Percentiles rank a stretch among this genome's conserved stretches.
Evolutionary conservation across 441 rosid genomes (phyloP).

Genomic region (Pelargonium australe): DNA sequence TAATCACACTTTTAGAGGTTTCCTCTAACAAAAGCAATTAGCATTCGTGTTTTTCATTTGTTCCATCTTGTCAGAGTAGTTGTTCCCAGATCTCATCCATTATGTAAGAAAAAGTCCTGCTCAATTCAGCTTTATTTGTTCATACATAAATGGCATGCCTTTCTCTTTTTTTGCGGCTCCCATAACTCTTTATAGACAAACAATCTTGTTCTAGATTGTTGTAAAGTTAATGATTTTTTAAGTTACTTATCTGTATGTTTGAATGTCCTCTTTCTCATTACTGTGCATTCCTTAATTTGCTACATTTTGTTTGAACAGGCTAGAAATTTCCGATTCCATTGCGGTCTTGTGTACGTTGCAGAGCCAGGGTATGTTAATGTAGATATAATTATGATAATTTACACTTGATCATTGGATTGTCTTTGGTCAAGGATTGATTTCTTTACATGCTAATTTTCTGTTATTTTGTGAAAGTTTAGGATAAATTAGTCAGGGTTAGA

Average conservation of each 20-base stretch:
- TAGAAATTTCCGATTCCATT: constrained; percentile 85
- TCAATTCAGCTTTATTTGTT: neutral
- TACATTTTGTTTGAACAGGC: constrained; percentile 52
- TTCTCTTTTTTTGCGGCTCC: neutral
- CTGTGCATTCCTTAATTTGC: neutral
- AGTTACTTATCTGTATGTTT: neutral
- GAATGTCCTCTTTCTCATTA: neutral
- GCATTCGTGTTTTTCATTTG: neutral
- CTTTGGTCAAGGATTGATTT: neutral
- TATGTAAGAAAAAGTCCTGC: neutral
- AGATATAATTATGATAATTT: constrained; percentile 14
- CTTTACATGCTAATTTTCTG: neutral
- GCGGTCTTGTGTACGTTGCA: constrained; percentile 91
- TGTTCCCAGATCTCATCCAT: neutral
- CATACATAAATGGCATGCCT: neutral
- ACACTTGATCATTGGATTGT: neutral
- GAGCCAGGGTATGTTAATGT: constrained; percentile 74
- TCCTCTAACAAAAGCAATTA: no score
- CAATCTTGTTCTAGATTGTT: neutral
- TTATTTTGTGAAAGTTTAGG: neutral
- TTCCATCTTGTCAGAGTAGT: neutral
- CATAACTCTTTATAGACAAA: neutral
- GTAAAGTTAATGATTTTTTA: neutral
- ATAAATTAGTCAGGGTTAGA: no score
- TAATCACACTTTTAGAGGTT: no score